Evolutionary conservation across 805 yeast genomes (phyloP).

Genomic region (Monosporozyma siamensis): DNA sequence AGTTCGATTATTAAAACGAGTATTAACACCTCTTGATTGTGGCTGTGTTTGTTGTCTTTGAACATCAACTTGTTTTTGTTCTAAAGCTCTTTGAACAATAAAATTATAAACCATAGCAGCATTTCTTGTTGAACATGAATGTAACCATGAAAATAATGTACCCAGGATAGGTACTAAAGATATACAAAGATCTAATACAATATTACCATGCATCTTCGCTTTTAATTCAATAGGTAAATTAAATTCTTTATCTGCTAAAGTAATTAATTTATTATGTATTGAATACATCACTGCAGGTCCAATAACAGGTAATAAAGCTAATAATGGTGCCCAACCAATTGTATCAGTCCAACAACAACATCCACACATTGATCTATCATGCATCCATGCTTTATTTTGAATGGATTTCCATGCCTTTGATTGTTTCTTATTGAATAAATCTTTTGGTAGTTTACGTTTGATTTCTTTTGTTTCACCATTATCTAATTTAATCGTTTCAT

Average conservation of each 20-base stretch:
- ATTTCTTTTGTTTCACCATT: slow-evolving; percentile 37
- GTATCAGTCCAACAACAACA: slow-evolving; percentile 58
- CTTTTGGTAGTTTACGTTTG: slow-evolving; percentile 37
- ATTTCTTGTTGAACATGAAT: slow-evolving; percentile 81
- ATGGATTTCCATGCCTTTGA: slow-evolving; percentile 60
- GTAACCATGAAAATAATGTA: slow-evolving; percentile 64
- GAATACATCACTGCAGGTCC: slow-evolving; percentile 80
- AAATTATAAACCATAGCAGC: slow-evolving; percentile 64
- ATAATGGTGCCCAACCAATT: slow-evolving; percentile 67
- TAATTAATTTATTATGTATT: slow-evolving; percentile 59
- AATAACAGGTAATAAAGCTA: slow-evolving; percentile 65
- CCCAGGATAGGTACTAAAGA: slow-evolving; percentile 79
- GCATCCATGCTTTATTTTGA: slow-evolving; percentile 76
- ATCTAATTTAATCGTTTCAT: slow-evolving; percentile 32
- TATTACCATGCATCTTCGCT: slow-evolving; percentile 69
- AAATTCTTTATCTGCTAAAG: slow-evolving; percentile 46
- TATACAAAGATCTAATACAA: slow-evolving; percentile 61
- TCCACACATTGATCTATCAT: slow-evolving; percentile 77
- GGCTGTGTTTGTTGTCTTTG: neutral
- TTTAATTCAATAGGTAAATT: slow-evolving; percentile 48
- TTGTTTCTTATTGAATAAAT: slow-evolving; percentile 46
- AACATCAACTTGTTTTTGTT: neutral
- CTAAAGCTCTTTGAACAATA: slow-evolving; percentile 19
- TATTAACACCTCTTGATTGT: no score
- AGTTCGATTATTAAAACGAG: neutral